A percentile compares a stretch with the other conserved stretches of the same genome.
Evolutionary conservation across 768 basidiomycete genomes (phyloP).

Genomic region (Psilocybe cyanescens): DNA sequence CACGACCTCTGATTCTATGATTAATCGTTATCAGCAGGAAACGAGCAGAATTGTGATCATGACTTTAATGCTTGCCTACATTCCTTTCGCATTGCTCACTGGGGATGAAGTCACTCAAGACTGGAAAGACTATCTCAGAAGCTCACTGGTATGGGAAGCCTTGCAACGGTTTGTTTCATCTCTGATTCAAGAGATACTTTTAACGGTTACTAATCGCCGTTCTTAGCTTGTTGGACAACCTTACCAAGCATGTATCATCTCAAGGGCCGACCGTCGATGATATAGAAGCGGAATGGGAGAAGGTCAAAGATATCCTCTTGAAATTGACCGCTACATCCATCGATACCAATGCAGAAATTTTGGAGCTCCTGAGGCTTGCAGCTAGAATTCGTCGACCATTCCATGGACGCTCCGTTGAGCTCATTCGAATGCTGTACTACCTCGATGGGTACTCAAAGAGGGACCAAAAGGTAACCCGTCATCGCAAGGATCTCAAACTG

Average conservation of each 20-base stretch:
- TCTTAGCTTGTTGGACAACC: slow-evolving; percentile 2
- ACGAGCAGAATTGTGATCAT: slow-evolving; percentile 6
- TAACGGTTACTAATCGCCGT: background rate
- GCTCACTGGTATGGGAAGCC: slow-evolving; percentile 13
- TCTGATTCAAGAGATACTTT: background rate
- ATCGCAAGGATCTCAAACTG: slow-evolving; percentile 10
- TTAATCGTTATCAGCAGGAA: background rate
- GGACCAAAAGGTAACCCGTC: background rate
- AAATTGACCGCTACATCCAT: slow-evolving; percentile 9
- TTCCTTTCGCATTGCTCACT: slow-evolving; percentile 20
- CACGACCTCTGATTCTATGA: too few relatives aligned
- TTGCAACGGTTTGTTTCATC: slow-evolving; percentile 11
- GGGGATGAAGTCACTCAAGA: background rate
- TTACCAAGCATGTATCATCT: background rate
- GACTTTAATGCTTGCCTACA: slow-evolving; percentile 16
- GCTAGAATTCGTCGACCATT: slow-evolving; percentile 24
- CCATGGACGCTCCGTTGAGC: slow-evolving; percentile 20
- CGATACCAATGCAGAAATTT: slow-evolving; percentile 15
- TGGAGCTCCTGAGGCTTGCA: slow-evolving; percentile 20
- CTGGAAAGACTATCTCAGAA: slow-evolving; percentile 16
- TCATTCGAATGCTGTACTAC: slow-evolving; percentile 22
- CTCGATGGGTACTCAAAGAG: slow-evolving; percentile 16
- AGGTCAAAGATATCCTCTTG: slow-evolving; percentile 14
- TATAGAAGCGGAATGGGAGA: slow-evolving; percentile 12
- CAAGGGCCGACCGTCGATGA: background rate